Base-by-base conservation (phyloP, 129 eudicot species). In the Lactuca sativa region DNA sequence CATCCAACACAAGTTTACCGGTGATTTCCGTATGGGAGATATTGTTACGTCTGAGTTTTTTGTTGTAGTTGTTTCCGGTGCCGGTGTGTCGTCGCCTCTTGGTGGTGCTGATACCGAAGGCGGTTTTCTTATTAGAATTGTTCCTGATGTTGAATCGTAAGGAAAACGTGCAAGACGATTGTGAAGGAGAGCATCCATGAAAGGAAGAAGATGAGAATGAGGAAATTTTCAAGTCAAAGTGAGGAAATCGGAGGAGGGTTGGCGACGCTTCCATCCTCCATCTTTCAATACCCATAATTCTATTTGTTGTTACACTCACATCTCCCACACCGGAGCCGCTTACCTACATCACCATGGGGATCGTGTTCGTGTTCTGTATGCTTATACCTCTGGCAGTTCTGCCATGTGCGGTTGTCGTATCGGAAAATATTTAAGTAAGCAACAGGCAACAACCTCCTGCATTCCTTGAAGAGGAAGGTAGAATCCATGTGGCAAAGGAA, bases 201-300 rank as follows among this genome's bases (percentile, higher is more conserved):
- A 33, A 57, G 4, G 73, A 25, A 8, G 60, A 34, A 67, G 61
- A 53, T 25, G 48, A 68, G 0, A 44, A 64, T 6, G 79, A 47
- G 1, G 71, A 74, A 14, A 71, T 17, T n/a, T 12, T 71, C n/a
- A 58, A 58, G 52, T 25, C 30, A 51, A 57, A 56, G 4, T 58
- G 69, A 33, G 73, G 68, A 40, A 65, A 57, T 0, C 69, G 62
- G 38, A 63, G 6, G 16, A 60, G 74, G 43, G 33, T 6, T 4
- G 60, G 21, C n/a, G 75, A 15, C 4, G 80, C 11, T 52, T 68
- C 70, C 62, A 40, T 60, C 38, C 67, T 30, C 80, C 80, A 76
- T 51, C 57, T 49, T n/a, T 76, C 75, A 8, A 11, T n/a, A 49
- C 80, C 74, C 0, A 67, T 69, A 5, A 49, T 43, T 64, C 78